phyloP scores from a whole-genome alignment of 176 grass and related monocot species.

The Poa pratensis region DNA sequence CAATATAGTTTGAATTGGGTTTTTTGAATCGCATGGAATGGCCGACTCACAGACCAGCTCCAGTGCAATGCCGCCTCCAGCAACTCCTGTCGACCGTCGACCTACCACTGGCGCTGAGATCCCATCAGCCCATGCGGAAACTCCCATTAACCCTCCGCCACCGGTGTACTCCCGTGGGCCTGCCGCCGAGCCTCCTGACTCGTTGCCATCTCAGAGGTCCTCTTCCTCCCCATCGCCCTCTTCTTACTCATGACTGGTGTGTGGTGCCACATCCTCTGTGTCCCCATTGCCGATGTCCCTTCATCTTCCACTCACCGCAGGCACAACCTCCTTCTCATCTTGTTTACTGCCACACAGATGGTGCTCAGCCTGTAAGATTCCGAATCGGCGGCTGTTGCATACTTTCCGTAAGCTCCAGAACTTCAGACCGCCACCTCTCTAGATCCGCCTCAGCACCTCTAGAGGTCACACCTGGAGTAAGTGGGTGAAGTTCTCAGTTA shows the following conservation, averaged over 20 bases:
- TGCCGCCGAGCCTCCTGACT: neutral
- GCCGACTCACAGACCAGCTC: neutral
- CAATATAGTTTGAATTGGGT: neutral
- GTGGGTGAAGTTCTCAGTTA: neutral
- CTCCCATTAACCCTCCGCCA: neutral
- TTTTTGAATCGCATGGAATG: neutral
- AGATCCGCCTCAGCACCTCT: neutral
- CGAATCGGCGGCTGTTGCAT: neutral
- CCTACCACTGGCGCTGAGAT: neutral
- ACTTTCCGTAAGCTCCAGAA: neutral
- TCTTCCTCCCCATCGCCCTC: neutral
- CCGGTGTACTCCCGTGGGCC: neutral
- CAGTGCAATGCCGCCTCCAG: neutral
- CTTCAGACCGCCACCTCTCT: neutral
- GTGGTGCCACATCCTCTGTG: neutral
- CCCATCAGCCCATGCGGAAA: neutral
- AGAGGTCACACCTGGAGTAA: neutral
- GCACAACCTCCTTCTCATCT: neutral
- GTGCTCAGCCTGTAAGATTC: neutral
- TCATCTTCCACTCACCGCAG: neutral
- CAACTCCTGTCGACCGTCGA: neutral
- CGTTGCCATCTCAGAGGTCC: neutral
- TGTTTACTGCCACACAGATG: neutral
- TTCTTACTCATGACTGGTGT: neutral
- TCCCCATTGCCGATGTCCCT: neutral